A percentile compares a stretch with the other conserved stretches of the same genome.
These are phyloP conservation scores for Phytophthora hybrid DNA, from an alignment of 352 stramenopile genomes.

Conservation along the genomic window DNA sequence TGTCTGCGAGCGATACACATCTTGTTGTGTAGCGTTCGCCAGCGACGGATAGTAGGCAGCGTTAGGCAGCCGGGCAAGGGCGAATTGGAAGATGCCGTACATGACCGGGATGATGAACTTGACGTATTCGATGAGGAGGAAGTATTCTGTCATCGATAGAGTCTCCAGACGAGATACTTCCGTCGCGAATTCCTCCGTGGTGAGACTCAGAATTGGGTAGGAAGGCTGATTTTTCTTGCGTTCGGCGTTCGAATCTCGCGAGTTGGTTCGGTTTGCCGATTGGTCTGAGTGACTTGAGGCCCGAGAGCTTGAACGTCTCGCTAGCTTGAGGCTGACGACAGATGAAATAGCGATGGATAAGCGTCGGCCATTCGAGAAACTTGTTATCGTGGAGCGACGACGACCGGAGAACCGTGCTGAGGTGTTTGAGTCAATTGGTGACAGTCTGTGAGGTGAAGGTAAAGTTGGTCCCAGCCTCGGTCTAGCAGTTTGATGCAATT, in stretches of 20 bases:
- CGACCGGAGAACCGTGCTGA: not conserved
- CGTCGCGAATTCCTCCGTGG: not conserved
- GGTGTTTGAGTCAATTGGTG: not conserved
- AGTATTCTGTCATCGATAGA: constrained; percentile 33
- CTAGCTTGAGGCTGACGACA: not conserved
- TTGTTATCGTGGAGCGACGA: not conserved
- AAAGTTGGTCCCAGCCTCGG: not conserved
- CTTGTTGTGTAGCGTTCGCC: not conserved
- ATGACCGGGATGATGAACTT: constrained; percentile 40
- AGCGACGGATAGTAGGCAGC: constrained; percentile 23
- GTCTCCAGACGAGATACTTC: constrained; percentile 15
- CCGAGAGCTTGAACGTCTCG: constrained; percentile 10
- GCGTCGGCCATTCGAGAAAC: not conserved
- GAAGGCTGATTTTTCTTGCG: not conserved
- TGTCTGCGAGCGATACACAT: not conserved
- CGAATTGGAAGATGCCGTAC: constrained; percentile 30
- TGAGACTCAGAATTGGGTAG: not conserved
- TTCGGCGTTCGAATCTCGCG: not conserved
- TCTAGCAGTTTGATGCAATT: not conserved
- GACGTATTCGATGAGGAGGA: constrained; percentile 41
- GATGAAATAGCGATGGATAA: not conserved
- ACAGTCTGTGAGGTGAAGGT: not conserved
- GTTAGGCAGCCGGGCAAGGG: constrained; percentile 22
- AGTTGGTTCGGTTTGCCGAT: not conserved
- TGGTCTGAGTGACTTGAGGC: not conserved